phyloP scores from a whole-genome alignment of 1,139 yeast species.

The Yamadazyma oceani region DNA sequence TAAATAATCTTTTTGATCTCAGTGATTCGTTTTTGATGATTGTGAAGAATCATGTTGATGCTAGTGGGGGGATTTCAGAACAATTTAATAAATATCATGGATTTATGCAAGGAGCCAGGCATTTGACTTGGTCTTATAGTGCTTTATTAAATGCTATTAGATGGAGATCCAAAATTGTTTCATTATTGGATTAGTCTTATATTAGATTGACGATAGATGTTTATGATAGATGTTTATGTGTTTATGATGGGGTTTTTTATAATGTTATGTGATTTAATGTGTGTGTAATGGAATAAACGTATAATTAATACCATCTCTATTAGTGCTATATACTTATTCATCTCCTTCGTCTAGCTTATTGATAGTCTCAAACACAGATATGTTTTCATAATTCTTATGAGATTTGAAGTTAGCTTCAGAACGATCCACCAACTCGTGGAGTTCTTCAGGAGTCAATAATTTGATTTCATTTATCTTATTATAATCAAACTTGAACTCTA shows the following conservation, averaged over 20 bases:
- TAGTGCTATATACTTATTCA: background rate
- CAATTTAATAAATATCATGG: conserved; percentile 84
- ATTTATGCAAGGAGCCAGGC: conserved; percentile 81
- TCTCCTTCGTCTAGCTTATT: conserved; percentile 32
- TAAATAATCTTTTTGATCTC: conserved; percentile 49
- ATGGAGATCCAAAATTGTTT: conserved; percentile 44
- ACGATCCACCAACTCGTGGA: conserved; percentile 57
- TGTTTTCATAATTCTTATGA: conserved; percentile 34
- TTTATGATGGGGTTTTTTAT: no score
- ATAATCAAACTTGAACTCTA: conserved; percentile 13
- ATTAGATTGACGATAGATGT: conserved; percentile 1
- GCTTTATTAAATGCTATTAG: conserved; percentile 72
- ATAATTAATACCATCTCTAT: no score
- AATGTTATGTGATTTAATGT: background rate
- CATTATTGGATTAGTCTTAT: background rate
- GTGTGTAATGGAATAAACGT: background rate
- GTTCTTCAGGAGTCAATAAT: conserved; percentile 37
- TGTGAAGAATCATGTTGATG: conserved; percentile 69
- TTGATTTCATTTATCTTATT: conserved; percentile 7
- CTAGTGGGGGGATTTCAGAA: conserved; percentile 81
- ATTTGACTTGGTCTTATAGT: conserved; percentile 91
- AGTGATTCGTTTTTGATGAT: conserved; percentile 79
- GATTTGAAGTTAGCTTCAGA: conserved; percentile 43
- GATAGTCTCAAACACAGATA: conserved; percentile 54
- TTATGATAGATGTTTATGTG: conserved; percentile 3